Conservation (phyloP, 176 grass and related monocot species). For the Poa pratensis region DNA sequence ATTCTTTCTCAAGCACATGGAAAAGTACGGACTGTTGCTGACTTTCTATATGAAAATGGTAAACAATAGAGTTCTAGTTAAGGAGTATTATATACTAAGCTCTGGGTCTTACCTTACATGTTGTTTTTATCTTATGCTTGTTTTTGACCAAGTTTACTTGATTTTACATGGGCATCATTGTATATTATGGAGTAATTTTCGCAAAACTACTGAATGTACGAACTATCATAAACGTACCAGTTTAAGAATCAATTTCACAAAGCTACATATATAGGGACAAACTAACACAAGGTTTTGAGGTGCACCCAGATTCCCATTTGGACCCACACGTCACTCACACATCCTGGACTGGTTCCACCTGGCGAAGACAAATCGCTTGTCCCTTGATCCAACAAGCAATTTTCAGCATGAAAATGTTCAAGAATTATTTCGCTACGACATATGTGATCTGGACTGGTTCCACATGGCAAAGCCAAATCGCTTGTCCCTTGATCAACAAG, state of each 20-base stretch:
- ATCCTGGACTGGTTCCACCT: too few species aligned
- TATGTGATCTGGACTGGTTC: too few species aligned
- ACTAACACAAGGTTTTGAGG: too few species aligned
- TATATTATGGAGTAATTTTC: neutral
- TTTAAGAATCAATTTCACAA: slow-evolving; percentile 15
- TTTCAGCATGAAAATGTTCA: neutral
- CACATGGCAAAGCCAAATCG: too few species aligned
- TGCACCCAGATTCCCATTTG: too few species aligned
- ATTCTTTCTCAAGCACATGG: slow-evolving; percentile 84
- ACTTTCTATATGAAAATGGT: slow-evolving; percentile 97
- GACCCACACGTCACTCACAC: too few species aligned
- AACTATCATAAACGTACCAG: neutral
- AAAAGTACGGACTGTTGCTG: slow-evolving; percentile 68
- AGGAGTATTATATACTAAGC: neutral
- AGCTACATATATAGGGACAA: slow-evolving; percentile 1
- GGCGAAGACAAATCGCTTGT: neutral
- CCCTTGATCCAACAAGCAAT: slow-evolving; percentile 23
- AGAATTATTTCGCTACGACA: neutral
- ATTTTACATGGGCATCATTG: slow-evolving; percentile 15
- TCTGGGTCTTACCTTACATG: neutral
- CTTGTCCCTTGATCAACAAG: too few species aligned
- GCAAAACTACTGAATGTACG: neutral
- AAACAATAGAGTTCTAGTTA: slow-evolving; percentile 6
- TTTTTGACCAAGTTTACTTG: neutral
- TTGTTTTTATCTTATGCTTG: neutral